Evolutionary conservation across 1,284 basidiomycete genomes (phyloP), one percentile per base, ranked within the genome.

Genomic region (Ganoderma lucidum): DNA sequence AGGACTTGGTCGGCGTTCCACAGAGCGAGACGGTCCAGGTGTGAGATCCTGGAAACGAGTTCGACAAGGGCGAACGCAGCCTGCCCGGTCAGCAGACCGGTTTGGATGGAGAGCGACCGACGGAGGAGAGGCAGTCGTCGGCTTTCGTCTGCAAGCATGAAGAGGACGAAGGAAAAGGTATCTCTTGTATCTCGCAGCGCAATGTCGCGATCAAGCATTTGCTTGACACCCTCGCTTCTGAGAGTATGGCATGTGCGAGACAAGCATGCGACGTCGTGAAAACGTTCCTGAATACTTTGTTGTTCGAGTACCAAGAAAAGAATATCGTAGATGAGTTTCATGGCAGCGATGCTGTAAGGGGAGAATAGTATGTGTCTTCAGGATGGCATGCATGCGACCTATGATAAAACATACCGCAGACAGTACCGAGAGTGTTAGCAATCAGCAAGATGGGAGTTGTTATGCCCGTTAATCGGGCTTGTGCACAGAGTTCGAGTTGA

Each of bases 101-200:
- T 51, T 15, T 51, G 14, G 23, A 64, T 64, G 17, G 30, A 39
- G 2, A 68, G 58, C 12, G 58, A 44, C 14, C 56, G 58, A 15
- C 60, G 67, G 5, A 68, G 67, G 32, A 64, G 48, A 10, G 67
- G 63, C 23, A 64, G 37, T n/a, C 67, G 67, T 6, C 51, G 63
- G 17, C 28, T 12, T 3, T 35, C 59, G 51, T 68, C 67, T 2
- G 45, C 37, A 6, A 45, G 45, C 41, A 68, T 68, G 58, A 68
- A 64, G 48, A 62, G 59, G 23, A 12, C 30, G 51, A 68, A 65
- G 30, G 67, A 68, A 12, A 59, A 2, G n/a, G 55, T 42, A 30
- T 56, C 41, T 17, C 2, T 15, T 19, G 23, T 35, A 28, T 56
- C 44, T 17, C 67, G 67, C 30, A 68, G 35, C 0, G 48, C 53